Base-by-base conservation (phyloP, 2,329 filamentous ascomycete genomes). In the Fusarium pininemorale region DNA sequence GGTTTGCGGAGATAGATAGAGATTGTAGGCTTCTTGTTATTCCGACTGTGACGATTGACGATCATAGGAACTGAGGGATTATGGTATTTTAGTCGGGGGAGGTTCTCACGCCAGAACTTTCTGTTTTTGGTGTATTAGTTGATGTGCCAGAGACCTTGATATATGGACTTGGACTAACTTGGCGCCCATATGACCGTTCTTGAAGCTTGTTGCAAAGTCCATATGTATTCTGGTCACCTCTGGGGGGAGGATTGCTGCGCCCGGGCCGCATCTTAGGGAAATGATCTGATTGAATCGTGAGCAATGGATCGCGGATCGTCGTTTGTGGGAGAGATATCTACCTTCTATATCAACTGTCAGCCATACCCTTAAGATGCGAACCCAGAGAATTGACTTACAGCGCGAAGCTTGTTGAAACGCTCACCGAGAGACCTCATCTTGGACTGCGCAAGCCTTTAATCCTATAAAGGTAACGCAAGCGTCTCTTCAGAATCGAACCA, bases 51-150 rank as follows among this genome's bases (percentile, higher is more conserved):
- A 67, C 93, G 92, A 82, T 92, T 92, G 78, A 98, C 90, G 67
- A 93, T 91, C 89, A 98, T 97, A 48, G 92, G 90, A 51, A 98
- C 83, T 18, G 90, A 85, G 2, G 96, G 96, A 82, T 99, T 99
- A 87, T 97, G 93, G 85, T 92, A 99, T 87, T 99, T 98, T 75
- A 99, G 87, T 65, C 94, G 90, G 28, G 94, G 94, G 54, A 98
- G 91, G 81, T 91, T 92, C 69, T 91, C 87, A 73, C 89, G 90
- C 94, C 94, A 98, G 88, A 99, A 98, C 85, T 94, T 94, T 79
- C 95, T 97, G 74, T 68, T 37, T 47, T 44, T 30, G 53, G 18
- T 22, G 51, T 59, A 60, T 70, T 44, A 70, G 67, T 60, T 54
- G 41, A 59, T 70, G n/a, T 60, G 38, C 42, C 18, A 24, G 9